phyloP scores from a whole-genome alignment of 441 rosid species.

The Melianthus villosus region DNA sequence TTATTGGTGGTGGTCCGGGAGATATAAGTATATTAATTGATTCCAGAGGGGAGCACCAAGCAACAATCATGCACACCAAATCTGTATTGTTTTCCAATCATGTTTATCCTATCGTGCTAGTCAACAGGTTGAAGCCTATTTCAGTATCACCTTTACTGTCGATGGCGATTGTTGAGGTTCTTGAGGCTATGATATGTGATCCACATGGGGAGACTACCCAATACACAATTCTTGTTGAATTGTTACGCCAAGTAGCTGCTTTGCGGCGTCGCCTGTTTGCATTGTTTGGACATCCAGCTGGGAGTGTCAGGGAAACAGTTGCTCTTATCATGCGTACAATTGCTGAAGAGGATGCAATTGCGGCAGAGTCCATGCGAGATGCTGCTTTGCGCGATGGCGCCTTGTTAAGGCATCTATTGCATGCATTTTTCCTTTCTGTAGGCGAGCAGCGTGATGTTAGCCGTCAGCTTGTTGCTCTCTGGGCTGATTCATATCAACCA shows the following conservation, averaged over 20 bases:
- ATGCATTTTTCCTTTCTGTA: constrained; percentile 77
- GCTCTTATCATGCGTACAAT: constrained; percentile 98
- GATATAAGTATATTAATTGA: constrained; percentile 41
- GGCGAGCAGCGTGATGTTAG: constrained; percentile 96
- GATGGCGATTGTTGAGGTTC: constrained; percentile 94
- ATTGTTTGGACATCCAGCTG: constrained; percentile 97
- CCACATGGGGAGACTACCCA: constrained; percentile 99
- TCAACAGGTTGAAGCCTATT: constrained; percentile 84
- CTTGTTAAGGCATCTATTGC: constrained; percentile 83
- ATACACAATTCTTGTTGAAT: constrained; percentile 87
- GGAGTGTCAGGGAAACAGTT: constrained; percentile 92
- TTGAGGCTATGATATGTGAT: constrained; percentile 99
- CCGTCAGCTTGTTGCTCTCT: constrained; percentile 97
- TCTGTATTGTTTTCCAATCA: constrained; percentile 80
- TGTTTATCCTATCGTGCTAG: constrained; percentile 62
- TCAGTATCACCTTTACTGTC: constrained; percentile 91
- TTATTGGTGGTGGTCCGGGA: constrained; percentile 78
- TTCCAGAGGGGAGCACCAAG: constrained; percentile 84
- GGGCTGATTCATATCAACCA: constrained; percentile 99
- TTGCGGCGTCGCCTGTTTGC: constrained; percentile 88
- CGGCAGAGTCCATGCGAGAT: constrained; percentile 99
- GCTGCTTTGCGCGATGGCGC: constrained; percentile 99
- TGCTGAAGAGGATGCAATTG: constrained; percentile 99
- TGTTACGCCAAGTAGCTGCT: constrained; percentile 93
- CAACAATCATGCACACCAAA: constrained; percentile 92